Conservation (phyloP, 345 rosid genomes). For the Theobroma cacao region DNA sequence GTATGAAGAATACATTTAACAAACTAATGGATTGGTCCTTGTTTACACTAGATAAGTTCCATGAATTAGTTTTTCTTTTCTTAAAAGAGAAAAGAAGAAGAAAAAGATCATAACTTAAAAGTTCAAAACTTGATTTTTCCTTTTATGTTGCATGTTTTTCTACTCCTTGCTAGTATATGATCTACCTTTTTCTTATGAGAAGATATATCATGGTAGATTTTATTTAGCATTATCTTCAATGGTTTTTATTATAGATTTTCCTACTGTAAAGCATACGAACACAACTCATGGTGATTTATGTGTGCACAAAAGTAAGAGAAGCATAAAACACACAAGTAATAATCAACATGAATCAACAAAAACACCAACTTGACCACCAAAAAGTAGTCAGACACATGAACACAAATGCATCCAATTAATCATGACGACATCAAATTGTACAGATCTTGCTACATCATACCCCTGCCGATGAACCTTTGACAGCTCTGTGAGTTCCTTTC, state of each 20-base stretch:
- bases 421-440: neutral
- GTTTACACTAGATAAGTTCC: neutral
- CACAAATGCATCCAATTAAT: neutral
- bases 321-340: neutral
- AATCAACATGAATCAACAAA: neutral
- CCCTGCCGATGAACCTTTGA: constrained; percentile 29
- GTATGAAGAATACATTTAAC: neutral
- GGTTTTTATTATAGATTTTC: neutral
- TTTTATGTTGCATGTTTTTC: neutral
- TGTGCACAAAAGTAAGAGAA: neutral
- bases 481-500: constrained; percentile 9
- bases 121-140: neutral
- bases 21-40: neutral
- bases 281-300: neutral
- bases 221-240: neutral
- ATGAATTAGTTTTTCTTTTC: neutral
- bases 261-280: neutral
- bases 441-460: constrained; percentile 14
- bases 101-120: neutral
- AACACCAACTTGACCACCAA: neutral
- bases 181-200: neutral
- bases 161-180: neutral
- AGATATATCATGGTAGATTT: neutral
- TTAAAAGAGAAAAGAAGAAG: neutral
- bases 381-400: neutral